Evolutionary conservation across 2,329 filamentous ascomycete genomes (phyloP).

Genomic region (Ustulina deusta): DNA sequence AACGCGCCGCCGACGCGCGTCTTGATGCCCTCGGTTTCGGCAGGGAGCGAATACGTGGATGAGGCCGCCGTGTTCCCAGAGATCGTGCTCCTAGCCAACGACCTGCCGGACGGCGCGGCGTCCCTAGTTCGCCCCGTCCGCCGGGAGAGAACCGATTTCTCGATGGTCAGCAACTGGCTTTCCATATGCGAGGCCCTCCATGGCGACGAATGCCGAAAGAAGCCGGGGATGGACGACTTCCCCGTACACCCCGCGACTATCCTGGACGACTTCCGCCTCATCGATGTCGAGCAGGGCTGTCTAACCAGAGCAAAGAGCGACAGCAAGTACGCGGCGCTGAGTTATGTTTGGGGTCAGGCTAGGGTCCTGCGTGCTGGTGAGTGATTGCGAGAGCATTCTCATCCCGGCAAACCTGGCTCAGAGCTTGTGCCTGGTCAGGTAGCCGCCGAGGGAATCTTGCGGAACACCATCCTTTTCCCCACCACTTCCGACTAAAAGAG

Average conservation of each 20-base stretch:
- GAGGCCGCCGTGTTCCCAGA: conserved; percentile 13
- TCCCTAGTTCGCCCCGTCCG: conserved; percentile 7
- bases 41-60: conserved; percentile 1
- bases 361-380: conserved; percentile 23
- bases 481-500: background rate
- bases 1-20: background rate
- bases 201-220: conserved; percentile 24
- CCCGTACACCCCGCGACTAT: conserved; percentile 16
- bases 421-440: background rate
- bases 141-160: conserved; percentile 20
- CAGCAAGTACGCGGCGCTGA: conserved; percentile 20
- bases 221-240: conserved; percentile 22
- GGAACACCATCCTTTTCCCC: background rate
- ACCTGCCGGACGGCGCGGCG: background rate
- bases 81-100: conserved; percentile 22
- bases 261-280: conserved; percentile 20
- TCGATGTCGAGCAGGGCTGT: conserved; percentile 20
- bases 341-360: conserved; percentile 24
- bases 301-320: conserved; percentile 6
- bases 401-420: background rate
- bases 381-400: background rate
- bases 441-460: too few relatives aligned
- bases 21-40: conserved; percentile 22
- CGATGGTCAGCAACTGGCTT: conserved; percentile 18
- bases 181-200: conserved; percentile 12